Percentiles rank a stretch among this genome's conserved stretches.
Conservation (phyloP, 2,329 filamentous ascomycete species). For the Cadophora gregata region DNA sequence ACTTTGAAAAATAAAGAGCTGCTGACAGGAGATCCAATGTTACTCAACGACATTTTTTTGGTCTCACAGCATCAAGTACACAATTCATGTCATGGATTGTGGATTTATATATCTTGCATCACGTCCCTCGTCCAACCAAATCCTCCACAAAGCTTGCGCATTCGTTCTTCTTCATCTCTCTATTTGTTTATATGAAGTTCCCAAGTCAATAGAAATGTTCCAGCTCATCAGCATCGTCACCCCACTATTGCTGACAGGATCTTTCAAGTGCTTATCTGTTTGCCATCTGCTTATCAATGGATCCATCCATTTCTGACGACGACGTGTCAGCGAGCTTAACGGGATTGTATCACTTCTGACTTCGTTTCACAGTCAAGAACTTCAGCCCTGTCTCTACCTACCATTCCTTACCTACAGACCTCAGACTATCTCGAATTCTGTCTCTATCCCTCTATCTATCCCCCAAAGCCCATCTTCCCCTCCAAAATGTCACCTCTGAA, state of each 20-base stretch:
- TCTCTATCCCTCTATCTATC: no score
- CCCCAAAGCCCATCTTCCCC: neutral
- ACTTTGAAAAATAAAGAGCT: no score
- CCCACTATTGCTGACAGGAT: constrained; percentile 9
- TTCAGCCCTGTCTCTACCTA: neutral
- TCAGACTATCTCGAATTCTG: neutral
- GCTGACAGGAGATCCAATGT: no score
- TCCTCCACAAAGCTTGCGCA: no score
- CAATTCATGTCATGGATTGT: no score
- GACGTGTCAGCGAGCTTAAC: no score
- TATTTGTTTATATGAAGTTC: neutral
- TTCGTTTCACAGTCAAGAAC: neutral
- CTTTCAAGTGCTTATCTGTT: constrained; percentile 3
- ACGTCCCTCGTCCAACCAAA: no score
- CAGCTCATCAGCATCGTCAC: neutral
- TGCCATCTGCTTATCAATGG: constrained; percentile 1
- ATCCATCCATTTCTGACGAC: neutral
- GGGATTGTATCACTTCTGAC: neutral
- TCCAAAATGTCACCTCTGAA: constrained; percentile 31
- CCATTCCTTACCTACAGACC: neutral
- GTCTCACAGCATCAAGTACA: no score
- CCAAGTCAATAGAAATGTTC: neutral
- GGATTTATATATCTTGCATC: no score
- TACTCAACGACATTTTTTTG: no score
- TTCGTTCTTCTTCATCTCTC: no score